Base-by-base conservation (phyloP, 1,139 yeast genomes). In the Suzukiozyma palmioleophila region DNA sequence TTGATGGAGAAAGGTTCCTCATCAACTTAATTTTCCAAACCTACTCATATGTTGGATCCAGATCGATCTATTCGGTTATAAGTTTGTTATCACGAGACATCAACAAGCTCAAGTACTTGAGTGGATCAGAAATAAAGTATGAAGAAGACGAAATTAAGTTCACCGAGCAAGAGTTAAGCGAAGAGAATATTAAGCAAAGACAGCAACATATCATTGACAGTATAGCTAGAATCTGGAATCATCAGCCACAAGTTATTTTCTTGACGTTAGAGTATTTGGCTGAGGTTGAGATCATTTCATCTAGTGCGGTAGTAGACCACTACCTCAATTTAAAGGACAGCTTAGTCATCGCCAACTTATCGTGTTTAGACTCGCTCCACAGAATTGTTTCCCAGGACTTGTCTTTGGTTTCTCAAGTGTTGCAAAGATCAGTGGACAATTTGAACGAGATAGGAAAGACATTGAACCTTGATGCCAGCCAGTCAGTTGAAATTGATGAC, bases 11-110 rank as follows among this genome's bases (percentile, higher is more conserved):
- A 66, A 73, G 48, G 60, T 73, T 81, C 43, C 57, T 79, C 32
- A 68, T 84, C 32, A 77, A 84, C 28, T 64, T 86, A 22, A 62
- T 89, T 18, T 72, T 84, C 48, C 90, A 87, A 53, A 73, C 85
- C 0, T 73, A 88, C 41, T 85, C 94, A 36, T 83, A 81, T 52
- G 81, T 89, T 44, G 97, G 97, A 21, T 84, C 88, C 35, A 77
- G 97, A 56, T 89, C 97, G 0, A 75, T 90, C 35, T 86, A 95
- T 18, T 95, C 95, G 42, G 89, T 89, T 32, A 82, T 81, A 39
- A 79, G 79, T 49, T 81, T 85, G 56, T 69, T 88, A 43, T 71
- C 74, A 32, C 75, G 81, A 43, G 75, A 81, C 39, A 62, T 70
- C 28, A 70, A 69, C 34, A 72, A 80, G 41, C 63, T 90, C 47